Percentiles rank a stretch among this genome's conserved stretches.
Evolutionary conservation across 2,329 filamentous ascomycete genomes (phyloP).

Genomic region (Fusarium miscanthi): DNA sequence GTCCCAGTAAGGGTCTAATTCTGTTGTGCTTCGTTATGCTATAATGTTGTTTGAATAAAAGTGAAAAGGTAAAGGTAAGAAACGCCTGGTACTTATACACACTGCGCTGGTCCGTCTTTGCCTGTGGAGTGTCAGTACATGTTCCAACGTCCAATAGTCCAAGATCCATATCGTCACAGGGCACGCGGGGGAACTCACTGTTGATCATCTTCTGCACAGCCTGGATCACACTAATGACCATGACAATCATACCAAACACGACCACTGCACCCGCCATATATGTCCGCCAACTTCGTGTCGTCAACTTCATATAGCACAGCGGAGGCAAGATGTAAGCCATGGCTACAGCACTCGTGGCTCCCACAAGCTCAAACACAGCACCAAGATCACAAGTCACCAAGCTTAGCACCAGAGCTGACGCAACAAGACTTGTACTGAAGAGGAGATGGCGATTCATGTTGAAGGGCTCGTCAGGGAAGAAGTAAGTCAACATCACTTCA

Average conservation of each 20-base stretch:
- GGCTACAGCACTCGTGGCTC: constrained; percentile 92
- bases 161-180: neutral
- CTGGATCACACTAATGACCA: constrained; percentile 82
- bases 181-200: constrained; percentile 47
- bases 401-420: constrained; percentile 79
- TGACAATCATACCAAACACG: constrained; percentile 81
- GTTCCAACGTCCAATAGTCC: neutral
- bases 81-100: constrained; percentile 29
- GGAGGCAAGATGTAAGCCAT: constrained; percentile 96
- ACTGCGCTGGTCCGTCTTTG: constrained; percentile 44
- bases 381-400: constrained; percentile 93
- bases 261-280: constrained; percentile 78
- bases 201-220: constrained; percentile 74
- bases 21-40: constrained; percentile 24
- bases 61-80: neutral
- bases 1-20: constrained; percentile 29
- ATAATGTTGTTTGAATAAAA: constrained; percentile 17
- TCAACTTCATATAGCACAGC: constrained; percentile 93
- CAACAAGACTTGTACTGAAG: constrained; percentile 85
- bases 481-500: constrained; percentile 94
- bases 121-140: constrained; percentile 35
- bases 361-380: constrained; percentile 94
- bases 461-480: constrained; percentile 76
- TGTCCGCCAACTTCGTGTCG: constrained; percentile 78
- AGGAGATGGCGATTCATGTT: constrained; percentile 86